Evolutionary conservation across 768 basidiomycete genomes (phyloP).

Genomic region (Mycena indigotica): DNA sequence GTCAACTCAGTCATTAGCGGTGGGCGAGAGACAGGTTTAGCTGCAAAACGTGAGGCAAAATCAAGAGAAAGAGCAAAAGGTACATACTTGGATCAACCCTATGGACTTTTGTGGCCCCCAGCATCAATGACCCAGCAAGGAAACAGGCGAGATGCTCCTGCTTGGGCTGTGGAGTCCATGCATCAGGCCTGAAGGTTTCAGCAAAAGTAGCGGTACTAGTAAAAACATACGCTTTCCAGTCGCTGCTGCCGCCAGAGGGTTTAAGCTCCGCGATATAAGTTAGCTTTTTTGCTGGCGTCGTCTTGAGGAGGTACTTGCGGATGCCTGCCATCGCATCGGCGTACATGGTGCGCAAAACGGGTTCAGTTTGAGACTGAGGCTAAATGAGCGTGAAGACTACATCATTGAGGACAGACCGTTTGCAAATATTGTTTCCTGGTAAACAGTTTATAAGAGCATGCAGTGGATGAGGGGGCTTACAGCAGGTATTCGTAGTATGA

Average conservation of each 20-base stretch:
- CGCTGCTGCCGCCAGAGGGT: slow-evolving; percentile 47
- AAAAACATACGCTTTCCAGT: slow-evolving; percentile 38
- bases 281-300: slow-evolving; percentile 57
- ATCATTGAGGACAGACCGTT: slow-evolving; percentile 49
- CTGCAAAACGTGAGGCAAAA: not conserved
- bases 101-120: slow-evolving; percentile 71
- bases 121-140: slow-evolving; percentile 89
- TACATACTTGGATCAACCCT: slow-evolving; percentile 42
- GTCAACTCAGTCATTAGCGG: slow-evolving; percentile 10
- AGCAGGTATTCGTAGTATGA: slow-evolving; percentile 92
- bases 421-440: slow-evolving; percentile 77
- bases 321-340: slow-evolving; percentile 82
- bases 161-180: slow-evolving; percentile 82
- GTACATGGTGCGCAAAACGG: slow-evolving; percentile 90
- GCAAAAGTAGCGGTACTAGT: not conserved
- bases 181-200: slow-evolving; percentile 36
- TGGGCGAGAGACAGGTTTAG: not conserved
- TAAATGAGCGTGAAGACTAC: not conserved
- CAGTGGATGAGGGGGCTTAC: slow-evolving; percentile 36
- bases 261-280: slow-evolving; percentile 83
- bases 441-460: not conserved
- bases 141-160: slow-evolving; percentile 97
- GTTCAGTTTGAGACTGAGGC: slow-evolving; percentile 47
- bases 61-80: not conserved
- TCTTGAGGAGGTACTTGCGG: slow-evolving; percentile 68